phyloP scores from a whole-genome alignment of 331 rosid genomes.

The Acacia concinna region DNA sequence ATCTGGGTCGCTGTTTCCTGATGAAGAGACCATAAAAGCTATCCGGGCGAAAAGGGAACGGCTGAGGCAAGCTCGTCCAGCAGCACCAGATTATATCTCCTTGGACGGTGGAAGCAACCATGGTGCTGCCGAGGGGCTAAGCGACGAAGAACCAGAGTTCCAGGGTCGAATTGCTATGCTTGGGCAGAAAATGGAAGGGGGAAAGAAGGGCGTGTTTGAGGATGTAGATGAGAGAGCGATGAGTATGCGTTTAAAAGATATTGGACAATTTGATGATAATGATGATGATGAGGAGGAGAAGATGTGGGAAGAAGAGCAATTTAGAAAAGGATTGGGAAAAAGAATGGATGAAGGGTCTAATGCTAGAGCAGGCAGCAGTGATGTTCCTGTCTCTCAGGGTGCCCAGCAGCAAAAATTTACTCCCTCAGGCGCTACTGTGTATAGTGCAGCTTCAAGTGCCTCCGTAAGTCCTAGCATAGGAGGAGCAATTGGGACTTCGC shows the following conservation, averaged over 20 bases:
- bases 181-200: constrained; percentile 69
- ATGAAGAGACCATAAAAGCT: constrained; percentile 68
- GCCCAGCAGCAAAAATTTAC: constrained; percentile 51
- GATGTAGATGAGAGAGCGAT: constrained; percentile 59
- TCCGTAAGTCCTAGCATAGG: constrained; percentile 57
- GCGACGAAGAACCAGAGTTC: constrained; percentile 91
- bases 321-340: constrained; percentile 94
- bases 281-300: constrained; percentile 90
- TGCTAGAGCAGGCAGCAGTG: constrained; percentile 46
- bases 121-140: constrained; percentile 82
- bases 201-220: constrained; percentile 88
- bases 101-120: constrained; percentile 91
- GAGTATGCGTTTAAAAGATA: constrained; percentile 44
- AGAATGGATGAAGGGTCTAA: constrained; percentile 77
- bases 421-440: constrained; percentile 46
- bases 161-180: constrained; percentile 74
- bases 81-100: constrained; percentile 73
- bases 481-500: constrained; percentile 47
- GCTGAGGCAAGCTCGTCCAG: constrained; percentile 64
- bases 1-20: constrained; percentile 55
- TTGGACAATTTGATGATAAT: constrained; percentile 36
- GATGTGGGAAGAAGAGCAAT: constrained; percentile 94
- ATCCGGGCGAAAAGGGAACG: constrained; percentile 81
- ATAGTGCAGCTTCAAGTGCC: constrained; percentile 43
- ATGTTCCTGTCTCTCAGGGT: constrained; percentile 56